Base-by-base conservation (phyloP, 1,284 basidiomycete species). In the Tremellales sp. region DNA sequence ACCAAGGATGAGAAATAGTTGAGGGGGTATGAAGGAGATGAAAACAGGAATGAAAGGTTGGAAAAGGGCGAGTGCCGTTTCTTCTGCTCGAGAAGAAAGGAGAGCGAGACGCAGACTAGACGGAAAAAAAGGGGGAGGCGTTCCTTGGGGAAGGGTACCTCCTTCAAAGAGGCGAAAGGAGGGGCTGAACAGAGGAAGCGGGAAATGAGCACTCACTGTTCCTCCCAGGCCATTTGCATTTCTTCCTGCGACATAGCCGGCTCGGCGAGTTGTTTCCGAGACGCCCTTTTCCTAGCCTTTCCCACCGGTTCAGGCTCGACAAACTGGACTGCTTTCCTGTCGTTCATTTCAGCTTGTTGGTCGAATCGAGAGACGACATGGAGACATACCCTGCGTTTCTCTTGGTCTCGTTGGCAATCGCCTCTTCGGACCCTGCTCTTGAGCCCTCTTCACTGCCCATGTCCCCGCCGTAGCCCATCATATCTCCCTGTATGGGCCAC, bases 171-270 rank as follows among this genome's bases (percentile, higher is more conserved):
- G 5, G n/a, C 25, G 25, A 45, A 12, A 27, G 34, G 19, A 22
- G 35, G n/a, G 14, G n/a, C 27, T n/a, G 12, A 21, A 29, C 16
- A 24, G n/a, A 31, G 4, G 28, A 7, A 28, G 9, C 34, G 21
- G 16, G 14, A 10, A 45, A 47, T 53, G 40, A 53, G 47, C 40
- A 31, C n/a, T 51, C 42, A 4, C 16, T 34, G 35, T 26, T 27
- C 24, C 26, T 46, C 40, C 24, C n/a, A 19, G 4, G 5, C 25
- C 21, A 37, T 14, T 26, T 16, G 43, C 28, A 43, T 7, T 39
- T 31, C 21, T 29, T 16, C n/a, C 10, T 24, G 22, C 13, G 5
- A 39, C 12, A 35, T 24, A 29, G 26, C 9, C n/a, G 39, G 12
- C 12, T 45, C 48, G 7, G 27, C 43, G n/a, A n/a, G n/a, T n/a